Evolutionary conservation across 805 yeast species (phyloP), one percentile per base, ranked within the genome.

Genomic region (Blastobotrys attinorum): DNA sequence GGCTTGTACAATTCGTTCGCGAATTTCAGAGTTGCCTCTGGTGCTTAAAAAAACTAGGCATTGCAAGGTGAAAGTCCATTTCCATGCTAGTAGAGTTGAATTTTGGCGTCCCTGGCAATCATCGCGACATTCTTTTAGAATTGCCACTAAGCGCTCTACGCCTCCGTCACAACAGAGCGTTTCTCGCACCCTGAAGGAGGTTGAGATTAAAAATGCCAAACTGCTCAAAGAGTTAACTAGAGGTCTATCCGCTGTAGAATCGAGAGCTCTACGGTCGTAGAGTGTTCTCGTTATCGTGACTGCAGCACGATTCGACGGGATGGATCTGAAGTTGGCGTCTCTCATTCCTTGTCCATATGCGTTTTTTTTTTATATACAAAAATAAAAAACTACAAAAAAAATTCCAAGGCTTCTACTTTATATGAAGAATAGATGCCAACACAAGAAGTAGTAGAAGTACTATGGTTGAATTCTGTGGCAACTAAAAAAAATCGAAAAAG

Each of bases 11-110:
- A 92, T 84, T 55, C 88, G 79, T 53, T 81, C 79, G 41, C 98
- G 71, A 39, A 89, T 85, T 42, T 70, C 67, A 61, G 89, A 97
- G 1, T 94, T 79, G 20, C 98, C 98, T 52, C 97, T 73, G 1
- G 97, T 88, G 11, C 97, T 96, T 16, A 90, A 79, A 44, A 87
- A 72, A 1, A 90, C 95, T 44, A 90, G 67, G 60, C 97, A 89
- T 66, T 90, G 98, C 58, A 92, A 79, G 0, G 97, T 85, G 43
- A 90, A 67, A 4, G 95, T 85, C 98, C 98, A 90, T 66, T 90
- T 90, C 96, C 96, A 90, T 0, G 95, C 89, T n/a, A 83, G 70
- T 50, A 86, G 69, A 21, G 79, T 42, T 25, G 45, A 29, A 35
- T 39, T 39, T 35, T 34, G 38, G n/a, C 40, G 45, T 18, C 37